Evolutionary conservation across 2,329 filamentous ascomycete genomes (phyloP).

Genomic region (Neopestalotiopsis rosae): DNA sequence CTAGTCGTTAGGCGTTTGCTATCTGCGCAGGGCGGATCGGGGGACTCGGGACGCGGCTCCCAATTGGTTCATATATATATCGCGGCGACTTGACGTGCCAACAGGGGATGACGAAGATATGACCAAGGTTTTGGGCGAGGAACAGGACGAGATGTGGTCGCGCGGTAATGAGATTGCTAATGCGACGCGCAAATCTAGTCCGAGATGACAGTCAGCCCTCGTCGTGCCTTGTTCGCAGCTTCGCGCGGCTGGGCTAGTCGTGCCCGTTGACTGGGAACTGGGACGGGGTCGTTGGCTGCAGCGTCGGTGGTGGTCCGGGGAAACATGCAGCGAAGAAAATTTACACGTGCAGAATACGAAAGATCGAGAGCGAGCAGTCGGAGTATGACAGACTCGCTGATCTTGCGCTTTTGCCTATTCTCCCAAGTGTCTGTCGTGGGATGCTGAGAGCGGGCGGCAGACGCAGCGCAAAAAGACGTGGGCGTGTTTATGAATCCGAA

Average conservation of each 20-base stretch:
- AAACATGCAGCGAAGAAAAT: background rate
- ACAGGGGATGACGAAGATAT: background rate
- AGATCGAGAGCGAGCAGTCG: background rate
- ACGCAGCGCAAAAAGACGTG: conserved; percentile 20
- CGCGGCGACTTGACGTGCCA: background rate
- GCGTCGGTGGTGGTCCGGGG: background rate
- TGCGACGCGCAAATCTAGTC: background rate
- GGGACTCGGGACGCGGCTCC: background rate
- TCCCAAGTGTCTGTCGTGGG: conserved; percentile 1
- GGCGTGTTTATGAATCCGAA: conserved; percentile 19
- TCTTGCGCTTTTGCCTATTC: background rate
- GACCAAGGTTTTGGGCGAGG: background rate
- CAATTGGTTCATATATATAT: conserved; percentile 5
- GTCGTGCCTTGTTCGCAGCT: conserved; percentile 12
- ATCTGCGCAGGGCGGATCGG: background rate
- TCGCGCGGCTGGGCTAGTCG: conserved; percentile 13
- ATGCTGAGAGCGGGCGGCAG: conserved; percentile 8
- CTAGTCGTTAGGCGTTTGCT: background rate
- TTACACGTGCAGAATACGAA: background rate
- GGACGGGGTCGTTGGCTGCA: background rate
- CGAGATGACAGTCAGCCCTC: background rate
- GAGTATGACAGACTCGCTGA: background rate
- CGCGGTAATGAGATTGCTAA: background rate
- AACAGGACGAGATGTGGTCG: background rate
- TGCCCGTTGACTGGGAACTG: background rate